phyloP scores from a whole-genome alignment of 1,284 basidiomycete species.

The Fistulinella cinereoalba region DNA sequence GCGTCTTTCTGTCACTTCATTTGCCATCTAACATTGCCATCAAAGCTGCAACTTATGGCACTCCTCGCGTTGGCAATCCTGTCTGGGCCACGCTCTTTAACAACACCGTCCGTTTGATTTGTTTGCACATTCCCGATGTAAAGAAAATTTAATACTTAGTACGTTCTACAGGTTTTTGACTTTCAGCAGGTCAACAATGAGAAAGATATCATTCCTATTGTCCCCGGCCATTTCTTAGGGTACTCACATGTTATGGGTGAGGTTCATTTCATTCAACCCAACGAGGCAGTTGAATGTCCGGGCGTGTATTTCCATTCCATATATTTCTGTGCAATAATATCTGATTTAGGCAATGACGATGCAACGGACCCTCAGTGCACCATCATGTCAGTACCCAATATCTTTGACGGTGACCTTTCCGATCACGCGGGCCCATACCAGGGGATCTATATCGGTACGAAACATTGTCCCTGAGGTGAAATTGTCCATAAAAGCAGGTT shows the following conservation, averaged over 20 bases:
- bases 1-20: conserved; percentile 47
- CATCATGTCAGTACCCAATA: conserved; percentile 43
- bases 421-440: conserved; percentile 57
- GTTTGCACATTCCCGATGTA: not conserved
- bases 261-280: conserved; percentile 37
- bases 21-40: conserved; percentile 41
- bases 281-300: conserved; percentile 40
- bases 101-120: conserved; percentile 33
- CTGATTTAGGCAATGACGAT: conserved; percentile 43
- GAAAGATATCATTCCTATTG: conserved; percentile 45
- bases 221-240: conserved; percentile 44
- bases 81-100: conserved; percentile 34
- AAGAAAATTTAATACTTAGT: not conserved
- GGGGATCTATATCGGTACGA: conserved; percentile 50
- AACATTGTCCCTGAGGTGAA: too few species aligned
- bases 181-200: conserved; percentile 49
- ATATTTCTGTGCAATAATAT: not conserved
- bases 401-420: conserved; percentile 42
- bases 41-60: conserved; percentile 48
- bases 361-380: conserved; percentile 46
- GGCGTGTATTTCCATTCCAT: conserved; percentile 27
- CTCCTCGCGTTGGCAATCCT: conserved; percentile 41
- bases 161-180: conserved; percentile 36
- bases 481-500: too few species aligned
- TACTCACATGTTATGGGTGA: conserved; percentile 44